These are phyloP conservation scores for Vanrija pseudolonga DNA, from an alignment of 1,284 basidiomycete species.

Conservation along the genomic window DNA sequence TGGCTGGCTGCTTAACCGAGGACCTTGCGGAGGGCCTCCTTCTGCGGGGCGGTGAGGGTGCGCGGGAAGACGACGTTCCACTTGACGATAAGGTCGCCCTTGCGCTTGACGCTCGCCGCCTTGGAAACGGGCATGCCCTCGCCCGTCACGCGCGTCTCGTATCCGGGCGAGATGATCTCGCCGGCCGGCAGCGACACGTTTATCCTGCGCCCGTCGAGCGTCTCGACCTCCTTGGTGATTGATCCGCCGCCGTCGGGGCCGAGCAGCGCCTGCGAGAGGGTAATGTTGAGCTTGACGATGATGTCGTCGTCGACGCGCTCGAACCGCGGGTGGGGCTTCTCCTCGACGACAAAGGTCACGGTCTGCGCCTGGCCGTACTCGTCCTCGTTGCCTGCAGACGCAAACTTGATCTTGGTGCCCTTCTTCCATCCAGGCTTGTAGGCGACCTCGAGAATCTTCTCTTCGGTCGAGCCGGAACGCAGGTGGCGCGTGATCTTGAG, in stretches of 20 bases:
- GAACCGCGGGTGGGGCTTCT: constrained; percentile 77
- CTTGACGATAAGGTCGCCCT: constrained; percentile 76
- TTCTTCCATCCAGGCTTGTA: constrained; percentile 65
- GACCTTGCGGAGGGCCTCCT: constrained; percentile 71
- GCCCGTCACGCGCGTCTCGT: constrained; percentile 64
- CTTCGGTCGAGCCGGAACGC: constrained; percentile 70
- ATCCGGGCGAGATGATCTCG: constrained; percentile 74
- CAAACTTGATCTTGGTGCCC: constrained; percentile 88
- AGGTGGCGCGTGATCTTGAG: constrained; percentile 80
- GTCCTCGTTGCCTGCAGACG: constrained; percentile 79
- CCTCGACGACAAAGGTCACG: constrained; percentile 84
- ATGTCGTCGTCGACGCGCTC: constrained; percentile 77
- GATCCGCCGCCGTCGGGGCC: constrained; percentile 49
- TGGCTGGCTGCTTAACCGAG: constrained; percentile 36
- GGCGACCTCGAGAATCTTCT: constrained; percentile 86
- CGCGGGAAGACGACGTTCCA: constrained; percentile 85
- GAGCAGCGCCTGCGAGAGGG: constrained; percentile 79
- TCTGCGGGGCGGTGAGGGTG: constrained; percentile 66
- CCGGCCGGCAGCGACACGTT: constrained; percentile 62
- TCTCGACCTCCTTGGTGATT: constrained; percentile 56
- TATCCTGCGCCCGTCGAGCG: constrained; percentile 73
- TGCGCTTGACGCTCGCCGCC: constrained; percentile 64
- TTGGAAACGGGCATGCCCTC: constrained; percentile 92
- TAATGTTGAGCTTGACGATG: constrained; percentile 59
- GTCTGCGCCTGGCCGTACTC: constrained; percentile 65